Evolutionary conservation across 2,329 filamentous ascomycete species (phyloP).

Genomic region (Calcarisporium arbuscula): DNA sequence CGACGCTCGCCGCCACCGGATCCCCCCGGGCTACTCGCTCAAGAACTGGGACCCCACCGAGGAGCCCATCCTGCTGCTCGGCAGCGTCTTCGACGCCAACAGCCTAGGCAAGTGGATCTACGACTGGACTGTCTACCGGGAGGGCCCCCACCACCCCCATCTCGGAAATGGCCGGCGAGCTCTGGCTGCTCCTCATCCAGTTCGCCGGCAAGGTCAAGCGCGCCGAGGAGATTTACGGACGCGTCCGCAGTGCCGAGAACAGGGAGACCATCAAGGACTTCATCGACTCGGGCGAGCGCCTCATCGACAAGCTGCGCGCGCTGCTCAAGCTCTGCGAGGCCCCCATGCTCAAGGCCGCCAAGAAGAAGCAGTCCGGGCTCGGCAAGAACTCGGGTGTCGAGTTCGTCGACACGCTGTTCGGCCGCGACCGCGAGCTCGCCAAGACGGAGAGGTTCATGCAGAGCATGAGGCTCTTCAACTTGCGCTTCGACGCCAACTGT

Average conservation of each 20-base stretch:
- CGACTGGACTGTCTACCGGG: slow-evolving; percentile 94
- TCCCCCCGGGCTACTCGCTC: slow-evolving; percentile 84
- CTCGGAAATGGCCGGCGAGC: slow-evolving; percentile 83
- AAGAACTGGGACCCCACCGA: slow-evolving; percentile 98
- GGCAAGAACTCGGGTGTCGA: slow-evolving; percentile 89
- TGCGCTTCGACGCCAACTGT: slow-evolving; percentile 94
- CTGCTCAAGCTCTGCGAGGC: slow-evolving; percentile 87
- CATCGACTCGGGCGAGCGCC: slow-evolving; percentile 77
- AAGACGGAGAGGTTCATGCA: slow-evolving; percentile 92
- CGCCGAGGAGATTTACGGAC: slow-evolving; percentile 68
- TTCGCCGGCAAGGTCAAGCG: slow-evolving; percentile 90
- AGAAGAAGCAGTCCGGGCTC: slow-evolving; percentile 61
- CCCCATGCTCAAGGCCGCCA: slow-evolving; percentile 88
- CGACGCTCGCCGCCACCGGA: slow-evolving; percentile 60
- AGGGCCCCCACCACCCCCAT: slow-evolving; percentile 77
- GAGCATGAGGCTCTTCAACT: slow-evolving; percentile 78
- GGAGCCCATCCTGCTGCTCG: slow-evolving; percentile 87
- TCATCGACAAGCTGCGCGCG: slow-evolving; percentile 78
- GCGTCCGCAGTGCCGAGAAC: slow-evolving; percentile 67
- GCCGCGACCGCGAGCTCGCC: slow-evolving; percentile 80
- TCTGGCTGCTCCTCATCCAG: slow-evolving; percentile 93
- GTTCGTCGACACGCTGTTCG: slow-evolving; percentile 95
- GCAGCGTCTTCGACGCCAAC: slow-evolving; percentile 95
- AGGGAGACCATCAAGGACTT: slow-evolving; percentile 84
- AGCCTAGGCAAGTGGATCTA: slow-evolving; percentile 99